Percentiles rank a stretch among this genome's conserved stretches.
phyloP scores from a whole-genome alignment of 2,329 filamentous ascomycete species.

The Mariannaea sp. region DNA sequence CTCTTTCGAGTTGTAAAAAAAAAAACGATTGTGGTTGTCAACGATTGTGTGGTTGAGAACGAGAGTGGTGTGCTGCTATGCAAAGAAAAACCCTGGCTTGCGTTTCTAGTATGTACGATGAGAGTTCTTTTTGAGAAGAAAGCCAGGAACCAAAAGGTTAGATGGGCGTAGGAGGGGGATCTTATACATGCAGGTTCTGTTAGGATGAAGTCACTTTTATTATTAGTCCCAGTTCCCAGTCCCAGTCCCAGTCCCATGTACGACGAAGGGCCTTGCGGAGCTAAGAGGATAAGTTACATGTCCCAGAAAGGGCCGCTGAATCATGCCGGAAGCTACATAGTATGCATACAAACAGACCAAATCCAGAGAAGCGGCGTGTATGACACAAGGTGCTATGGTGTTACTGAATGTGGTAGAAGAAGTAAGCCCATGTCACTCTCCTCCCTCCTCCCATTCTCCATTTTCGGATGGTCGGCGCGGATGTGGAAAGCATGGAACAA shows the following conservation, averaged over 20 bases:
- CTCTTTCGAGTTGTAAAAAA: background rate
- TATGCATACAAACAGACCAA: too few species aligned
- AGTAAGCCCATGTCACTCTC: too few species aligned
- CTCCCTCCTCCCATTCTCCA: background rate
- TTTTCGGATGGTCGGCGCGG: constrained; percentile 9
- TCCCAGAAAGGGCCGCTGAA: background rate
- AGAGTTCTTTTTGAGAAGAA: background rate
- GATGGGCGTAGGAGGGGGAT: background rate
- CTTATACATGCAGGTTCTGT: background rate
- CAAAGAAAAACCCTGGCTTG: too few species aligned
- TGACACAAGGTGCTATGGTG: too few species aligned
- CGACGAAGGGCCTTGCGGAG: background rate
- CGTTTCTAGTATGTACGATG: background rate
- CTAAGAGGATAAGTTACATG: too few species aligned
- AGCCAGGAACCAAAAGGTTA: background rate
- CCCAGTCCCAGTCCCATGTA: too few species aligned
- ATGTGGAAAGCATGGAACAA: background rate
- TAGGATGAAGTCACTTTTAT: too few species aligned
- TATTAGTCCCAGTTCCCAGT: too few species aligned
- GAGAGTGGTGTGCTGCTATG: background rate
- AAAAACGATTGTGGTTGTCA: constrained; percentile 12
- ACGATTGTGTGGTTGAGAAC: background rate
- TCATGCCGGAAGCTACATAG: too few species aligned
- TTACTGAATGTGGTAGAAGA: too few species aligned
- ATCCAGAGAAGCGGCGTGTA: too few species aligned